Base-by-base conservation (phyloP, 2,329 filamentous ascomycete species). In the Talaromyces sp. region DNA sequence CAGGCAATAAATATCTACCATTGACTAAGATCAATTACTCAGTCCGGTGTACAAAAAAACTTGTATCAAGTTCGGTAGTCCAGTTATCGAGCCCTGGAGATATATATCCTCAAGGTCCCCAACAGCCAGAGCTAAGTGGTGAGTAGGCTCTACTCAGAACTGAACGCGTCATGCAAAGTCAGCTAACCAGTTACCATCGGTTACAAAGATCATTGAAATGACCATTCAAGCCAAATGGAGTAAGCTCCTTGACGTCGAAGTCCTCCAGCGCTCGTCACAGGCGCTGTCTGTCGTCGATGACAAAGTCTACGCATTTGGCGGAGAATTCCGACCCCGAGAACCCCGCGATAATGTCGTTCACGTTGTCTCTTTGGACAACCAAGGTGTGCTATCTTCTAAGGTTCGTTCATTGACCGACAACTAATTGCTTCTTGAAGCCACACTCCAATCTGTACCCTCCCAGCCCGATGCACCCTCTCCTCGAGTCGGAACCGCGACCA, bases 301-400 rank as follows among this genome's bases (percentile, higher is more conserved):
- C 14, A 82, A 80, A n/a, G 83, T 85, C 52, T 89, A 87, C 75
- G 82, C 96, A 71, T 96, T 93, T 72, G 92, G 92, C 66, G 92
- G 92, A 69, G 91, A 95, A 75, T 77, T 88, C 59, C 78, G 82
- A 54, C 84, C 89, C 3, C 83, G 87, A 57, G 80, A 90, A 72
- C 88, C 89, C 7, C 83, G 89, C 64, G 90, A 93, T 77, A 91
- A 92, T 72, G 82, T 87, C 69, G 83, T 95, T 75, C 88, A 93
- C 73, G 79, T 87, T 62, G 72, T 94, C 56, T 82, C 82, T 0
- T 78, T 92, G 24, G 16, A 39, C 10, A 48, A 47, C 14, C 19
- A 60, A 52, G 37, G 63, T 61, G 27, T 13, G 37, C 37, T 13
- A 3, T 14, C 39, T 8, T 22, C 2, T n/a, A 7, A 7, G 13